Evolutionary conservation across 2,329 filamentous ascomycete species (phyloP), one percentile per base, ranked within the genome.

Genomic region (Talaromyces sp.): DNA sequence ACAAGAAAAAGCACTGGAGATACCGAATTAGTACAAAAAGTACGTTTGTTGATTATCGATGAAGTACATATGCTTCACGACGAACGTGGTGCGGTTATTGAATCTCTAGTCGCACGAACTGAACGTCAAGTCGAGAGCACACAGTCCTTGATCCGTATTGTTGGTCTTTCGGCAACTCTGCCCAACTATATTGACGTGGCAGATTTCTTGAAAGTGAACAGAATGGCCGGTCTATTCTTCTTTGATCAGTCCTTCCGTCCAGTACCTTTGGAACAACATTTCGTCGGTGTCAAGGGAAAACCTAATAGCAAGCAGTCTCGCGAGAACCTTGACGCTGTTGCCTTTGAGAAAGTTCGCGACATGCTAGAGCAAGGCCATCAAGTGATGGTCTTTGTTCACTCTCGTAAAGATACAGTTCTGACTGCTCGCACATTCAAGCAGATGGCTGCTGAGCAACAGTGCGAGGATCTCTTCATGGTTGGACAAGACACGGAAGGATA

Each of bases 21-120:
- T 75, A 98, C 95, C 0, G 95, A 98, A 75, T 86, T 99, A 2
- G 96, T 99, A 15, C 95, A 99, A 73, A 99, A 99, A 76, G 95
- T 99, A 27, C 88, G 94, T 11, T 83, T 99, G 1, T 85, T 99
- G 67, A 98, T 99, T 72, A 98, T 99, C 68, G 95, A 99, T 77
- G 95, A 99, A 80, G 95, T 99, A 1, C 95, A 99, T 75, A 99
- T 99, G 96, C 89, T 99, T 72, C 96, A 99, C 73, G 95, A 99
- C 76, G 95, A 98, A 77, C 89, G 95, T 76, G 95, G 95, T 73
- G 93, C 96, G 13, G 96, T 99, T 0, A 85, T 99, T 31, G 95
- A 99, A 75, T 97, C 94, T 5, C 84, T 99, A 25, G 96, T 99
- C 17, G 95, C 95, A 11, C 88, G 95, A 72, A 99, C 96, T 0